Evolutionary conservation across 371 early-diverging fungal species (phyloP).

Genomic region (Mortierella sp.): DNA sequence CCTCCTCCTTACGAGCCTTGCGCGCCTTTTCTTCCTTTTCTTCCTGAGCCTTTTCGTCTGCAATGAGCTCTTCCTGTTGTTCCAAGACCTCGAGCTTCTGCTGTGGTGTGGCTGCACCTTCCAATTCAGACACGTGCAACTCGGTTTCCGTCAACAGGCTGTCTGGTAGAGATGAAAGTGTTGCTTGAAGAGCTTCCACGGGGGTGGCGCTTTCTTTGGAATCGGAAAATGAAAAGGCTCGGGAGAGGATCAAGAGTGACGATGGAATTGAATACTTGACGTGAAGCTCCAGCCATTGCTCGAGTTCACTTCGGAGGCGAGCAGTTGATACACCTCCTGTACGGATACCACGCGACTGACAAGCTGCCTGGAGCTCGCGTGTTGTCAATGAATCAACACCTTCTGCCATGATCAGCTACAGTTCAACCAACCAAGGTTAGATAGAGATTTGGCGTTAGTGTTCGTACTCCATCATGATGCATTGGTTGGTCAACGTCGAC

Average conservation of each 20-base stretch:
- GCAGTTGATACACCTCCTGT: conserved; percentile 88
- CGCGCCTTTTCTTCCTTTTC: conserved; percentile 63
- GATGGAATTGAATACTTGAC: conserved; percentile 91
- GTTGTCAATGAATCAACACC: conserved; percentile 91
- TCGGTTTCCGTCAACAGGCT: conserved; percentile 91
- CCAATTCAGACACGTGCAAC: conserved; percentile 86
- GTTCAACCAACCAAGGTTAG: neutral
- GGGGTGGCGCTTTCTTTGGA: conserved; percentile 63
- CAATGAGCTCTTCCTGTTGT: conserved; percentile 95
- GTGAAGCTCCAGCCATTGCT: conserved; percentile 96
- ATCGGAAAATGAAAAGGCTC: conserved; percentile 88
- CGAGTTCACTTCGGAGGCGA: conserved; percentile 85
- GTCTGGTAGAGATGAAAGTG: conserved; percentile 91
- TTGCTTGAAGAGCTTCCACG: conserved; percentile 92
- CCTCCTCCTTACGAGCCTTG: conserved; percentile 61
- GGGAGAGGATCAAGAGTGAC: conserved; percentile 90
- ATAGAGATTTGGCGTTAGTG: neutral
- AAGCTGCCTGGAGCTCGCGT: conserved; percentile 88
- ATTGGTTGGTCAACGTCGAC: too few species aligned
- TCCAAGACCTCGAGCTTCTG: conserved; percentile 93
- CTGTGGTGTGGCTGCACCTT: conserved; percentile 90
- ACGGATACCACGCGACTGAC: conserved; percentile 92
- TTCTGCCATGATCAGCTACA: conserved; percentile 81
- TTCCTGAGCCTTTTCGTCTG: conserved; percentile 86
- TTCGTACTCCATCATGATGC: too few species aligned